A percentile compares a stretch with the other conserved stretches of the same genome.
phyloP scores from a whole-genome alignment of 768 basidiomycete genomes.

The Termitomyces sp. region DNA sequence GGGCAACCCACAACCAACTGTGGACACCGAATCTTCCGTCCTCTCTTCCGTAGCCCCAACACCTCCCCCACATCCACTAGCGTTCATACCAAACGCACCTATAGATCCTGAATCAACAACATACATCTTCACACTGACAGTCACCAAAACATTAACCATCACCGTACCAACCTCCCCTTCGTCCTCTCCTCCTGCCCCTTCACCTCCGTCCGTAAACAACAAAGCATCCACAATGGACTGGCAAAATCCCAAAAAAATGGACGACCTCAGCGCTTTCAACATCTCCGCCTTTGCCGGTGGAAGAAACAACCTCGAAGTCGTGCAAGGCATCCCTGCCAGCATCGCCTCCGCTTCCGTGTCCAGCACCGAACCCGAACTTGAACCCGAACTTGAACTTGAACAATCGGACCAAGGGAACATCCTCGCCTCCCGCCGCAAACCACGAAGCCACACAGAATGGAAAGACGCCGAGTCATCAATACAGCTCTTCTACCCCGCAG shows the following conservation, averaged over 20 bases:
- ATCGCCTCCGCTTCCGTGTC: slow-evolving; percentile 16
- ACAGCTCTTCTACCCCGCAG: slow-evolving; percentile 64
- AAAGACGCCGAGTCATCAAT: slow-evolving; percentile 40
- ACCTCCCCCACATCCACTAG: neutral
- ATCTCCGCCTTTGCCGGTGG: slow-evolving; percentile 55
- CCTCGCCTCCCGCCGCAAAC: slow-evolving; percentile 5
- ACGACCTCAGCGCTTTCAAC: slow-evolving; percentile 58
- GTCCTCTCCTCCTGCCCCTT: slow-evolving; percentile 8
- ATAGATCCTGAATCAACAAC: neutral
- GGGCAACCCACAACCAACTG: neutral
- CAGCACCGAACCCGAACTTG: neutral
- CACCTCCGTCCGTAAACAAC: neutral
- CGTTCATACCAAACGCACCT: neutral
- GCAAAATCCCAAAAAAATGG: slow-evolving; percentile 49
- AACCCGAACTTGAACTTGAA: neutral
- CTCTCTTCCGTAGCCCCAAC: neutral
- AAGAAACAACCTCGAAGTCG: slow-evolving; percentile 50
- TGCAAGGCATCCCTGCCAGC: slow-evolving; percentile 42
- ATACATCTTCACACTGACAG: slow-evolving; percentile 5
- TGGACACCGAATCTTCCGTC: neutral
- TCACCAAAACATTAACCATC: slow-evolving; percentile 24
- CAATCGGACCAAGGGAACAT: slow-evolving; percentile 7
- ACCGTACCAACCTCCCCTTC: slow-evolving; percentile 13
- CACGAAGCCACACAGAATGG: slow-evolving; percentile 12
- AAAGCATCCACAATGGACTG: slow-evolving; percentile 32